A percentile compares a stretch with the other conserved stretches of the same genome.
Conservation (phyloP, 2,329 filamentous ascomycete genomes). For the Fusarium robinianum region DNA sequence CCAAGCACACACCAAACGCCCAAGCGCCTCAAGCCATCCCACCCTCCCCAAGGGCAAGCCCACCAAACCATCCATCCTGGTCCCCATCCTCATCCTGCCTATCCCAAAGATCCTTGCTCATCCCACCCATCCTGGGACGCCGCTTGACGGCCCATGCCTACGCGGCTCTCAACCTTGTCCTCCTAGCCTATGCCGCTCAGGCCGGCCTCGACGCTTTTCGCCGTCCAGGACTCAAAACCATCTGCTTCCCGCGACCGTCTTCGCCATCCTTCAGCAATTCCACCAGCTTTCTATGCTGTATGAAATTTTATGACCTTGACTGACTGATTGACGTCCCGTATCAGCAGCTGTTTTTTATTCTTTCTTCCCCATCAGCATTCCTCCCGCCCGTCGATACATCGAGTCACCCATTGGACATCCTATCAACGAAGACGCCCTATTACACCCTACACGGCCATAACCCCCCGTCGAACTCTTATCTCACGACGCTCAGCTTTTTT, state of each 20-base stretch:
- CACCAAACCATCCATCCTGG: constrained; percentile 17
- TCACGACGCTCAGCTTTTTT: constrained; percentile 15
- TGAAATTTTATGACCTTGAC: constrained; percentile 30
- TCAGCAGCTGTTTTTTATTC: constrained; percentile 29
- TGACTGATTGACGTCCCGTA: constrained; percentile 29
- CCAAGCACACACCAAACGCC: not conserved
- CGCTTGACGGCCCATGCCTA: constrained; percentile 35
- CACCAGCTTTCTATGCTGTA: constrained; percentile 34
- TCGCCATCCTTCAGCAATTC: constrained; percentile 26
- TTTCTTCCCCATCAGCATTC: constrained; percentile 4
- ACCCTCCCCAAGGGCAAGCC: too few relatives aligned
- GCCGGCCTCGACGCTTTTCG: constrained; percentile 30
- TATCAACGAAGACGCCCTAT: constrained; percentile 10
- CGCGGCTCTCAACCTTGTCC: constrained; percentile 39
- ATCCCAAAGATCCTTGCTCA: constrained; percentile 17
- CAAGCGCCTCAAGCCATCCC: too few relatives aligned
- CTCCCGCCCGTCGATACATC: too few relatives aligned
- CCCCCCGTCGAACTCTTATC: too few relatives aligned
- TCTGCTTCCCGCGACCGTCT: constrained; percentile 31
- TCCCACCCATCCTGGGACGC: constrained; percentile 31
- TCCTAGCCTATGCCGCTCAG: constrained; percentile 37
- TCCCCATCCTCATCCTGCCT: constrained; percentile 13
- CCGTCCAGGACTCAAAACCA: constrained; percentile 33
- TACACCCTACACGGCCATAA: too few relatives aligned
- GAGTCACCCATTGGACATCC: not conserved